A percentile compares a stretch with the other conserved stretches of the same genome.
Evolutionary conservation across 1,284 basidiomycete species (phyloP).

Genomic region (Abortiporus biennis): DNA sequence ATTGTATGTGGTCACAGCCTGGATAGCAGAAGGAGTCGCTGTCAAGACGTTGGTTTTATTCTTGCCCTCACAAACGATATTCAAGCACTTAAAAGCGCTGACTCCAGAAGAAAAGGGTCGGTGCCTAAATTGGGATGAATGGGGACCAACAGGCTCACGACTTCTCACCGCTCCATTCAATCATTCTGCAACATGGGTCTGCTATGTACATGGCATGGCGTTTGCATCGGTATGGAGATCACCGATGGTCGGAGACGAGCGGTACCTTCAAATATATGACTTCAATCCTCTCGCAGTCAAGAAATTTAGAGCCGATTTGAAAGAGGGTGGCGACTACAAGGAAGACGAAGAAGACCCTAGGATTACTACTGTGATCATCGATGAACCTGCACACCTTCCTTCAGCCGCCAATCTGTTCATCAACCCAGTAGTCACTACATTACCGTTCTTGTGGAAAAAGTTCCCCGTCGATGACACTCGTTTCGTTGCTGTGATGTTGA

Average conservation of each 20-base stretch:
- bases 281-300: slow-evolving; percentile 42
- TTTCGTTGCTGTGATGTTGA: slow-evolving; percentile 39
- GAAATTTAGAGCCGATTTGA: slow-evolving; percentile 16
- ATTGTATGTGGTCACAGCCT: slow-evolving; percentile 42
- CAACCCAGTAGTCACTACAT: slow-evolving; percentile 33
- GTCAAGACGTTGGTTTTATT: slow-evolving; percentile 36
- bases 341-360: slow-evolving; percentile 8
- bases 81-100: slow-evolving; percentile 25
- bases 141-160: slow-evolving; percentile 44
- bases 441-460: slow-evolving; percentile 36
- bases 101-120: slow-evolving; percentile 15
- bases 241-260: not conserved
- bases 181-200: slow-evolving; percentile 45
- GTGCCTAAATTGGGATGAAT: slow-evolving; percentile 40
- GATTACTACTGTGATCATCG: slow-evolving; percentile 17
- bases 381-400: not conserved
- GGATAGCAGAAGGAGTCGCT: slow-evolving; percentile 21
- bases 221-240: slow-evolving; percentile 25
- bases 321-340: too few species aligned
- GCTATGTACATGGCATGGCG: slow-evolving; percentile 50
- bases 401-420: slow-evolving; percentile 23
- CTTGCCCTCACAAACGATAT: slow-evolving; percentile 39
- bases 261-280: slow-evolving; percentile 31
- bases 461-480: slow-evolving; percentile 13
- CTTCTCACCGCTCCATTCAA: slow-evolving; percentile 26